phyloP scores from a whole-genome alignment of 179 eudicot genomes.

The Silene vulgaris region DNA sequence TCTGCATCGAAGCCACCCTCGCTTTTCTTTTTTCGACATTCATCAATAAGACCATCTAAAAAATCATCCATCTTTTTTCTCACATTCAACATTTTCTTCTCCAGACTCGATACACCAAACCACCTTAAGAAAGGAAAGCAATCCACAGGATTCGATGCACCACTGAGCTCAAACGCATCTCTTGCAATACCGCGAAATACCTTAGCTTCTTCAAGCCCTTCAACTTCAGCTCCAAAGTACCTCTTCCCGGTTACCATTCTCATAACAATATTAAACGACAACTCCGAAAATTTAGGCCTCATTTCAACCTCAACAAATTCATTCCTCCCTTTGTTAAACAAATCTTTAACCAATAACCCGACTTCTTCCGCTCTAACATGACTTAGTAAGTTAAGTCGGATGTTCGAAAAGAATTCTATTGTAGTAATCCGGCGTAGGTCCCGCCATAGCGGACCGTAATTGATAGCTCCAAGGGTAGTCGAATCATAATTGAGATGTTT shows the following conservation, averaged over 20 bases:
- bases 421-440: constrained; percentile 23
- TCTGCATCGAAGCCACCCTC: background rate
- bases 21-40: constrained; percentile 2
- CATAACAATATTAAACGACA: constrained; percentile 22
- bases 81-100: constrained; percentile 13
- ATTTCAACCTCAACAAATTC: constrained; percentile 17
- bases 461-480: constrained; percentile 13
- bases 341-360: background rate
- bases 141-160: constrained; percentile 20
- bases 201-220: constrained; percentile 11
- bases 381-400: background rate
- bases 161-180: constrained; percentile 9
- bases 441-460: constrained; percentile 26
- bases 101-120: constrained; percentile 17
- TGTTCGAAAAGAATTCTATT: constrained; percentile 17
- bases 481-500: constrained; percentile 23
- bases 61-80: constrained; percentile 27
- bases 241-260: constrained; percentile 24
- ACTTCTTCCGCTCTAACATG: constrained; percentile 14
- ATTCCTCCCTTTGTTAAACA: background rate
- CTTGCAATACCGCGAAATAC: constrained; percentile 16
- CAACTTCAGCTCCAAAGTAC: constrained; percentile 19
- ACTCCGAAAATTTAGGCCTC: constrained; percentile 15
- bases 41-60: constrained; percentile 26
- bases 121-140: constrained; percentile 25